Base-by-base conservation (phyloP, 805 yeast species). In the Huiozyma naganishii region DNA sequence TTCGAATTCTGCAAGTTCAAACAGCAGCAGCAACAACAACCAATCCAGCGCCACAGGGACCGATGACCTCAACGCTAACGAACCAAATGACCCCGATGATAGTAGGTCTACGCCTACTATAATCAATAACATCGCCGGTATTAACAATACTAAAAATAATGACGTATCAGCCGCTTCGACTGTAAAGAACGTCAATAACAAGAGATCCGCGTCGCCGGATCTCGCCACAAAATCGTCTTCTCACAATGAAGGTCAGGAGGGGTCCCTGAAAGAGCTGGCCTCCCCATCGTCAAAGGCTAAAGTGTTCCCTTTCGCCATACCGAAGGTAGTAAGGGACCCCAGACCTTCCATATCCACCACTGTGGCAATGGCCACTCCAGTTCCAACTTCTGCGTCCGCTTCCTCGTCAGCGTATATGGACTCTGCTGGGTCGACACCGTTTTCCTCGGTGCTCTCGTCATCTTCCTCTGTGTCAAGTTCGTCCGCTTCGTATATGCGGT, bases 21-120 rank as follows among this genome's bases (percentile, higher is more conserved):
- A n/a, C 12, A 8, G 7, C 36, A 7, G 23, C 7, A 34, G n/a
- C 36, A 34, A 34, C 23, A 8, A 8, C 12, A 7, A 7, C 7
- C 36, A 34, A n/a, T 13, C 7, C 7, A 7, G 7, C 29, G n/a
- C 35, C 9, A 11, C 29, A 12, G 27, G 17, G 17, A 39, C 34
- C 30, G 60, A 61, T 36, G 61, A 58, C 44, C 51, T 52, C 42
- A 57, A 54, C 49, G 53, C 60, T 42, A 62, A 62, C 46, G 72
- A 68, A 52, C 68, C 71, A 40, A 58, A 51, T 27, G 73, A 69
- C 49, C 73, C 73, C 10, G 72, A 68, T 67, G 73, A 69, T 69
- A 69, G 72, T 69, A 66, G 64, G 68, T 30, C 46, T 40, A 55
- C 46, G 51, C 57, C 69, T 65, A 65, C 68, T 66, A 66, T 49